A percentile compares a stretch with the other conserved stretches of the same genome.
Evolutionary conservation across 2,329 filamentous ascomycete genomes (phyloP).

Genomic region (Cercospora zeae-maydis): DNA sequence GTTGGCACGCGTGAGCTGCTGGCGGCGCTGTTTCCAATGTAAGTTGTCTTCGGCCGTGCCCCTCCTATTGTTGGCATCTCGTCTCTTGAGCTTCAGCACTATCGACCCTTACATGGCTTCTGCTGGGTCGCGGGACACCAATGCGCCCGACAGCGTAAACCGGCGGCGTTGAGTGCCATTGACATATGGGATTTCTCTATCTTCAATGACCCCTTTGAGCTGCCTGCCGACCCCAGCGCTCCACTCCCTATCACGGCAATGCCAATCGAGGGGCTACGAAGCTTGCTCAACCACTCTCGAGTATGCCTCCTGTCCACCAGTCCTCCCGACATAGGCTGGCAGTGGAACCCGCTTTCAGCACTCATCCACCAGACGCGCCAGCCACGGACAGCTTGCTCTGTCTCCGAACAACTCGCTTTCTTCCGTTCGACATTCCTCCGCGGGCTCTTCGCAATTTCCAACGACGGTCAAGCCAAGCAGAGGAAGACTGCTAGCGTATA

Average conservation of each 20-base stretch:
- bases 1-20: background rate
- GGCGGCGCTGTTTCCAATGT: background rate
- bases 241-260: background rate
- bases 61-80: background rate
- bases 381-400: background rate
- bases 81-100: background rate
- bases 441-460: background rate
- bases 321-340: conserved; percentile 5
- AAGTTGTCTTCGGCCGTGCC: background rate
- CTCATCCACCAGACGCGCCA: background rate
- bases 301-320: conserved; percentile 4
- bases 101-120: background rate
- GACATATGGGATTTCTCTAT: conserved; percentile 5
- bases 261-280: background rate
- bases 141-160: background rate
- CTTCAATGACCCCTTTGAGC: conserved; percentile 3
- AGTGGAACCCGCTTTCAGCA: background rate
- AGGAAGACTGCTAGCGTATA: conserved; percentile 14
- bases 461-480: background rate
- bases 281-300: conserved; percentile 2
- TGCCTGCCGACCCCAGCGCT: background rate
- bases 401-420: background rate
- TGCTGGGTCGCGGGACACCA: background rate
- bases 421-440: background rate
- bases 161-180: conserved; percentile 4